Base-by-base conservation (phyloP, 768 basidiomycete species). In the Boletus huronensis region DNA sequence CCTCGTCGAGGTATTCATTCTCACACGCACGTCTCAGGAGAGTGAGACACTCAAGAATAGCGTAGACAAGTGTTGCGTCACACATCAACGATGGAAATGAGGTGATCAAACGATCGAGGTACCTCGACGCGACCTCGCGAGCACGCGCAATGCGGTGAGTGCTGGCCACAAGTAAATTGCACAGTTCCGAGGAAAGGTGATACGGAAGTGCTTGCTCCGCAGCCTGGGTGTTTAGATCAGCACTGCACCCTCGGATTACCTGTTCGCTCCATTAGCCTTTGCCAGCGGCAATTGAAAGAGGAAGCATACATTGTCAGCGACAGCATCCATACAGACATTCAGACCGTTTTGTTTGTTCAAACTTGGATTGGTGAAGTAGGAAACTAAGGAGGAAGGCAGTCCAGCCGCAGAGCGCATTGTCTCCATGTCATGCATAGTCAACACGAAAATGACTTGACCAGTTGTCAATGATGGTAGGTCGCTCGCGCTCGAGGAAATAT, bases 61-160 rank as follows among this genome's bases (percentile, higher is more conserved):
- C 84, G 60, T 88, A 93, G 6, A 98, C 89, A 13, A 98, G 79
- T 10, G 85, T 79, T 4, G 87, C 82, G 63, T 95, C 88, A 71
- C 96, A 98, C 83, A 97, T 89, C 47, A 99, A 75, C 14, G 94
- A 93, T 2, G 97, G 94, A 72, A 98, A 98, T 2, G 89, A 91
- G 8, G 85, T 87, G 59, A 98, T 86, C 38, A 98, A 75, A 36
- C 85, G 81, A 71, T 93, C 83, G 26, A 98, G 79, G 66, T 90
- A 97, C 70, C 83, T 87, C 39, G 85, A 79, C 1, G 95, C 90
- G 29, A 93, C 78, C 32, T 89, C 87, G 32, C 96, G 80, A 48
- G 88, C 89, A 66, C 89, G 90, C 31, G 81, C 76, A 54, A 91
- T 82, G 28, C 92, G 83, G 70, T 95, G 91, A 3, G 91, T 92